These are phyloP conservation scores for Penicillium odoratum DNA, from an alignment of 495 filamentous ascomycete genomes.

Conservation along the genomic window DNA sequence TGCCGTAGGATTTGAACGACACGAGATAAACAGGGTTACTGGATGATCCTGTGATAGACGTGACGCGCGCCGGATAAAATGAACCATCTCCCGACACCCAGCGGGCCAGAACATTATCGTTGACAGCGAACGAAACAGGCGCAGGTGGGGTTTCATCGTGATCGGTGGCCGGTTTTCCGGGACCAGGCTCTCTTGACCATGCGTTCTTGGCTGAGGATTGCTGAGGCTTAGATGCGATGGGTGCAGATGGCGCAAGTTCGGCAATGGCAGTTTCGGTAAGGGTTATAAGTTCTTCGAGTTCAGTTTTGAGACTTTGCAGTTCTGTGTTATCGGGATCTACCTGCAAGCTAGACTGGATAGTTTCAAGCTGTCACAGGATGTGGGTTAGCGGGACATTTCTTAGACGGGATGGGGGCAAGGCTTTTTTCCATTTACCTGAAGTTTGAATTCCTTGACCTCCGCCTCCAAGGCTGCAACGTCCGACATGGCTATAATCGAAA, in stretches of 20 bases:
- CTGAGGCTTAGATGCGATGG: conserved; percentile 40
- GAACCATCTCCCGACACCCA: conserved; percentile 87
- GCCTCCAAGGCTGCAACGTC: conserved; percentile 66
- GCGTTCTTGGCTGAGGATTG: conserved; percentile 58
- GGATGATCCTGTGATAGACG: conserved; percentile 86
- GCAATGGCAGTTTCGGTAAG: conserved; percentile 76
- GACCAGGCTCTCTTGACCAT: conserved; percentile 67
- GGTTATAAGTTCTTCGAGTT: conserved; percentile 82
- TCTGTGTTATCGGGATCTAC: conserved; percentile 82
- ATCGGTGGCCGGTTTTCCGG: conserved; percentile 43
- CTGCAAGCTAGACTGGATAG: conserved; percentile 71
- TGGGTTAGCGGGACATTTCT: conserved; percentile 7
- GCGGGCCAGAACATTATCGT: conserved; percentile 85
- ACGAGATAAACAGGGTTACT: conserved; percentile 89
- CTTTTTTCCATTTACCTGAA: conserved; percentile 59
- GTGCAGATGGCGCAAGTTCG: conserved; percentile 67
- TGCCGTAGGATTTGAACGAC: conserved; percentile 84
- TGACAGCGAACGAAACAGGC: conserved; percentile 68
- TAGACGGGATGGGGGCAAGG: background rate
- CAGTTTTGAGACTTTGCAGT: conserved; percentile 72
- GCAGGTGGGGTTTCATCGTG: conserved; percentile 42
- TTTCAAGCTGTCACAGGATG: conserved; percentile 64
- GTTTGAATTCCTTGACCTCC: conserved; percentile 79
- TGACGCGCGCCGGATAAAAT: conserved; percentile 92
- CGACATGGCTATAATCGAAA: conserved; percentile 44